Base-by-base conservation (phyloP, 345 rosid genomes). In the Conringia planisiliqua region DNA sequence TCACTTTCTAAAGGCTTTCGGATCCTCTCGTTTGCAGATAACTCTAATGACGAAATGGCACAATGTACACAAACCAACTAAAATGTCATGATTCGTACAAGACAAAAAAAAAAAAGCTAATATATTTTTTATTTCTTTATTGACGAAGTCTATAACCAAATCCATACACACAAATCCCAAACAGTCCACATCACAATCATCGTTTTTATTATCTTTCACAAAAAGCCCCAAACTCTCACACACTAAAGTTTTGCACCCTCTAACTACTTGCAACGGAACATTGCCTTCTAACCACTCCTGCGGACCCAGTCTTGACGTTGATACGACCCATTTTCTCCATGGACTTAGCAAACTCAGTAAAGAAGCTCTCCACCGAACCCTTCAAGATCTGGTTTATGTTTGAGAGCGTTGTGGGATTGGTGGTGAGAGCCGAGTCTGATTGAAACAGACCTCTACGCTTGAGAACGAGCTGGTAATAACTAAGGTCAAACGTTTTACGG, bases 321-420 rank as follows among this genome's bases (percentile, higher is more conserved):
- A 85, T 55, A 73, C 85, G 76, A 22, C 89, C 94, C 92, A 91
- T 82, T 77, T 88, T 93, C 86, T 88, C 96, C 94, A 94, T 82
- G 5, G 97, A 85, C 13, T 48, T 44, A 0, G 89, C 93, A 64
- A 93, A 93, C 61, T 91, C 88, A 27, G 81, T 68, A 24, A 69
- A 89, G 80, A 89, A 89, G 42, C 76, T 84, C 5, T 74, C 55
- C 2, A 70, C 51, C 0, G 98, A 80, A 20, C 92, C 96, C 0
- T 73, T 54, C 13, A 87, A 74, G 36, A 91, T 69, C 50, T 80
- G 84, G 42, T 81, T 79, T 39, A 91, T 70, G 52, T 59, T 60
- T 57, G 87, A 71, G 66, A 86, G 62, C 2, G 96, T 80, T 2
- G 79, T 75, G 2, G 91, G 78, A 68, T 78, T 81, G 10, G 93